phyloP scores from a whole-genome alignment of 2,329 filamentous ascomycete species.

The Cercospora sesami region DNA sequence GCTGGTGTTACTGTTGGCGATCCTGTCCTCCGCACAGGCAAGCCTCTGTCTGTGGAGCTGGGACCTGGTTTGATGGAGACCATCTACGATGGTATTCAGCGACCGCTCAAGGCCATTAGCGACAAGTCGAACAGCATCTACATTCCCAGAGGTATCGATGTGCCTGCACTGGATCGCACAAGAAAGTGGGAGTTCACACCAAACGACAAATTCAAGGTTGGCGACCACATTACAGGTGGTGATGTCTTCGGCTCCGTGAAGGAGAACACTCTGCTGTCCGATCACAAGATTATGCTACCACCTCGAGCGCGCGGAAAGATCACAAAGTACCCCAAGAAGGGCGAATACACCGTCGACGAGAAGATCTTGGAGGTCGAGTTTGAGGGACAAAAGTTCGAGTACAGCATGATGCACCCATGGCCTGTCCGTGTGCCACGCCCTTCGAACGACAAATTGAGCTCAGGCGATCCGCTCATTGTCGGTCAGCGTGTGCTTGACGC shows the following conservation, averaged over 20 bases:
- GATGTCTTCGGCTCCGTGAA: slow-evolving; percentile 94
- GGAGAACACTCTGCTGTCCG: slow-evolving; percentile 91
- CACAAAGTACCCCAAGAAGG: slow-evolving; percentile 84
- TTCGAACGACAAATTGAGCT: slow-evolving; percentile 85
- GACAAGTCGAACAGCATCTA: slow-evolving; percentile 83
- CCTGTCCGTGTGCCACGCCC: slow-evolving; percentile 94
- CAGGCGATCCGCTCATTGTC: slow-evolving; percentile 88
- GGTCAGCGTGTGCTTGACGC: slow-evolving; percentile 95
- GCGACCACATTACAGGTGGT: slow-evolving; percentile 94
- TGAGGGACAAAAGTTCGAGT: slow-evolving; percentile 90
- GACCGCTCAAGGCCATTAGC: slow-evolving; percentile 84
- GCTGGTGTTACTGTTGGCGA: slow-evolving; percentile 96
- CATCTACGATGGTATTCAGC: slow-evolving; percentile 99
- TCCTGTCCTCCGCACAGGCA: slow-evolving; percentile 84
- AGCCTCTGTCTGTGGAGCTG: slow-evolving; percentile 95
- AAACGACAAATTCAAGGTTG: slow-evolving; percentile 72
- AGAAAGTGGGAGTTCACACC: slow-evolving; percentile 98
- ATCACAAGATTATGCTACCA: slow-evolving; percentile 90
- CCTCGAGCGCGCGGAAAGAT: slow-evolving; percentile 89
- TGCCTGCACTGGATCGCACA: slow-evolving; percentile 81
- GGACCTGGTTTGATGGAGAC: slow-evolving; percentile 97
- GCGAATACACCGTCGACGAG: slow-evolving; percentile 89
- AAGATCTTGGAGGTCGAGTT: slow-evolving; percentile 96
- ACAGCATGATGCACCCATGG: slow-evolving; percentile 99
- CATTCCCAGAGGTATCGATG: slow-evolving; percentile 89